Evolutionary conservation across 495 filamentous ascomycete species (phyloP), one percentile per base, ranked within the genome.

Genomic region (Aspergillus heteromorphus): DNA sequence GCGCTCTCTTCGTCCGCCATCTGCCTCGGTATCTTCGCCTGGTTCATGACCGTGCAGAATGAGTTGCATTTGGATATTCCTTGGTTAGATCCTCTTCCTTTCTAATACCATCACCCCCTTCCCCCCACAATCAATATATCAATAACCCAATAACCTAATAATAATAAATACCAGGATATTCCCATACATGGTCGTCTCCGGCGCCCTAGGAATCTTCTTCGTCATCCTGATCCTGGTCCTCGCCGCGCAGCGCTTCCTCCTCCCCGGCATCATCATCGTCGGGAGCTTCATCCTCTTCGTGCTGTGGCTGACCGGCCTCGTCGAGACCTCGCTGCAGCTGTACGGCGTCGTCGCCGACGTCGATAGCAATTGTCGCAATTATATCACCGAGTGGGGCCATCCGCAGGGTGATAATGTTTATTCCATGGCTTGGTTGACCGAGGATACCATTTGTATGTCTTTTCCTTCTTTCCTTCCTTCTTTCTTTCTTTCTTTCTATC

Each of bases 231-330:
- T 93, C 50, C 72, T 92, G 50, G 78, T 74, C 69, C 83, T 97
- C 14, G 87, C 91, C 55, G 78, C 79, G 40, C 84, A 89, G 52
- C 82, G 88, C 2, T 85, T 89, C 34, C 81, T 99, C 10, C 81
- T 99, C 10, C 93, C 93, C 0, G 86, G 87, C 42, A 86, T 97
- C 64, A 88, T 99, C 58, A 84, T 97, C 63, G 78, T 97, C 45
- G 86, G 86, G 57, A 86, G 87, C 65, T 97, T 99, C 77, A 87
- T 99, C 61, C 84, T 97, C 52, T 93, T 97, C 65, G 84, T 95
- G 0, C 79, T 99, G 30, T 99, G 85, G 85, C 77, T 97, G 43
- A 89, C 92, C 6, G 92, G 92, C 1, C 73, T 96, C n/a, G 84
- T 99, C 64, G 92, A 96, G 62, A 87, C 89, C 4, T 80, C 82